A percentile compares a stretch with the other conserved stretches of the same genome.
phyloP scores from a whole-genome alignment of 106 monocot species.

The Phalaenopsis equestris region DNA sequence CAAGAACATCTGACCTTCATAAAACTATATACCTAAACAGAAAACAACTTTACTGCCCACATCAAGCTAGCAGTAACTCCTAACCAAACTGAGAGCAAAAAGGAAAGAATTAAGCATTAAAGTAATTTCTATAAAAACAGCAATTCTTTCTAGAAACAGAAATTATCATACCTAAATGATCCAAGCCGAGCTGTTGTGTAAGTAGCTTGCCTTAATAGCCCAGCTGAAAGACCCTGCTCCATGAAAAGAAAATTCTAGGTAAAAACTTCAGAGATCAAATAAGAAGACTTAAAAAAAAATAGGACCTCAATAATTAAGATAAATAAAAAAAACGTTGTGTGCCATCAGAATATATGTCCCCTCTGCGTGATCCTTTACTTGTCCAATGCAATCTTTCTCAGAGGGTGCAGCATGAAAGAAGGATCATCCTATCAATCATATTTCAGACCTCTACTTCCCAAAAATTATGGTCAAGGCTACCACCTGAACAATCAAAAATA shows the following conservation, averaged over 20 bases:
- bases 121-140: background rate
- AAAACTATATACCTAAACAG: background rate
- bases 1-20: too few species aligned
- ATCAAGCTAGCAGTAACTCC: background rate
- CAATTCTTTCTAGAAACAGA: background rate
- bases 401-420: too few species aligned
- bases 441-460: too few species aligned
- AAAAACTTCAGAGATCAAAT: background rate
- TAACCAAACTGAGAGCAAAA: background rate
- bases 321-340: too few species aligned
- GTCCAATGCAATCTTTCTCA: too few species aligned
- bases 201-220: slow-evolving; percentile 59
- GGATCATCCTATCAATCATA: too few species aligned
- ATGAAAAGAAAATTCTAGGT: slow-evolving; percentile 4
- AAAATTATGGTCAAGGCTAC: too few species aligned
- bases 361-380: too few species aligned
- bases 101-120: background rate
- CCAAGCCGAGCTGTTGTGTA: slow-evolving; percentile 65
- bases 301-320: too few species aligned
- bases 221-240: slow-evolving; percentile 48
- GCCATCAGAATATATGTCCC: too few species aligned
- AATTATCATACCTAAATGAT: slow-evolving; percentile 40
- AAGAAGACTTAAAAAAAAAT: too few species aligned
- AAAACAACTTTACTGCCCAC: background rate
- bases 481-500: too few species aligned